A percentile compares a stretch with the other conserved stretches of the same genome.
These are phyloP conservation scores for Chalciporus sp. DNA, from an alignment of 1,284 basidiomycete species.

Conservation along the genomic window DNA sequence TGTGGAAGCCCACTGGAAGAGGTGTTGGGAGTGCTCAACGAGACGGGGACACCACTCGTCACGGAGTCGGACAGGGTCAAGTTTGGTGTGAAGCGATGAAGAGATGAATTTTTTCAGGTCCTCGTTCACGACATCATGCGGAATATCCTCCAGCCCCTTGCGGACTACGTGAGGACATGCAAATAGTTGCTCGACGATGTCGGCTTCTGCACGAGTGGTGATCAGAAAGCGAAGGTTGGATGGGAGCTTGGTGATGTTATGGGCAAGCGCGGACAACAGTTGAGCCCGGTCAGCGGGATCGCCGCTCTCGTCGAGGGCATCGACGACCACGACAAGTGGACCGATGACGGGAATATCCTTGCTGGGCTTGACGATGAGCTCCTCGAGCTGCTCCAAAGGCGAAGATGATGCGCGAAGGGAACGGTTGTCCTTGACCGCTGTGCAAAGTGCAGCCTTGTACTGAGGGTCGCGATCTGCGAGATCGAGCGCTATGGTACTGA, in stretches of 20 bases:
- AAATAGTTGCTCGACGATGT: constrained; percentile 15
- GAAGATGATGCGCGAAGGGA: constrained; percentile 22
- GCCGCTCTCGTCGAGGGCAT: constrained; percentile 27
- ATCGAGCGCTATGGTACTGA: constrained; percentile 23
- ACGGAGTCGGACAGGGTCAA: constrained; percentile 21
- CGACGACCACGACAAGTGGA: constrained; percentile 19
- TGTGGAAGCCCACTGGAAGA: constrained; percentile 27
- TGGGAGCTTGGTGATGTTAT: constrained; percentile 4
- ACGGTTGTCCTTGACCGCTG: constrained; percentile 17
- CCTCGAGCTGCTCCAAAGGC: constrained; percentile 18
- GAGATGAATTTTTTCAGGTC: constrained; percentile 22
- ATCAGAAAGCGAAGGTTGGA: constrained; percentile 23
- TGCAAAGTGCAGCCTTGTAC: constrained; percentile 15
- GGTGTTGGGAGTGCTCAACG: constrained; percentile 20
- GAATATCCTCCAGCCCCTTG: constrained; percentile 16
- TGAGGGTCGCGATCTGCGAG: constrained; percentile 24
- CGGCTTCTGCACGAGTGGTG: constrained; percentile 19
- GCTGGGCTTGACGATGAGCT: constrained; percentile 20
- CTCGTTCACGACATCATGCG: constrained; percentile 3
- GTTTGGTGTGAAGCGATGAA: constrained; percentile 17
- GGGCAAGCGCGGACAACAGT: constrained; percentile 11
- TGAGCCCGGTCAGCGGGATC: constrained; percentile 15
- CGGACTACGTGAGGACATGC: constrained; percentile 10
- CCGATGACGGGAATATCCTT: constrained; percentile 17
- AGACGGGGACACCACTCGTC: constrained; percentile 18